A percentile compares a stretch with the other conserved stretches of the same genome.
phyloP scores from a whole-genome alignment of 2,329 filamentous ascomycete genomes.

The Colletotrichum horii region DNA sequence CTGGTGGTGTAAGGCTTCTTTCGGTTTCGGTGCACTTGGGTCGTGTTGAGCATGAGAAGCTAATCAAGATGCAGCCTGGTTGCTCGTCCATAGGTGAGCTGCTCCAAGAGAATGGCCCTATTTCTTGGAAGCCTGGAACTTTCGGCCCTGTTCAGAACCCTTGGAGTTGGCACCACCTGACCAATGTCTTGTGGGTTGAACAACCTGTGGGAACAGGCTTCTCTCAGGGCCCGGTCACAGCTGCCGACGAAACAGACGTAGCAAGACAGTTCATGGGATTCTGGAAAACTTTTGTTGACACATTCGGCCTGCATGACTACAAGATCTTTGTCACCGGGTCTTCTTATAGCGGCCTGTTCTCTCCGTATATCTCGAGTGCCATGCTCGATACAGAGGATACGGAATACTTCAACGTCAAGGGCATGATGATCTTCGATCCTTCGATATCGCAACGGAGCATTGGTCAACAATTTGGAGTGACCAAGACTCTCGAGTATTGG shows the following conservation, averaged over 20 bases:
- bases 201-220: conserved; percentile 74
- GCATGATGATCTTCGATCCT: conserved; percentile 77
- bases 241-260: conserved; percentile 70
- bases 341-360: conserved; percentile 71
- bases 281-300: conserved; percentile 77
- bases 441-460: conserved; percentile 58
- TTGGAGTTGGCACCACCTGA: conserved; percentile 77
- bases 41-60: background rate
- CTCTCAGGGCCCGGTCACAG: conserved; percentile 67
- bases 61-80: conserved; percentile 45
- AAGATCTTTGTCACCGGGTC: conserved; percentile 79
- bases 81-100: conserved; percentile 70
- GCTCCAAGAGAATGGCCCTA: conserved; percentile 78
- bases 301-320: conserved; percentile 67
- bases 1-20: conserved; percentile 48
- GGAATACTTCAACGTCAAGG: conserved; percentile 70
- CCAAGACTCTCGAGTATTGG: conserved; percentile 67
- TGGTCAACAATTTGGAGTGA: conserved; percentile 51
- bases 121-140: conserved; percentile 74
- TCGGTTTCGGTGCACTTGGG: background rate
- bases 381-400: conserved; percentile 73
- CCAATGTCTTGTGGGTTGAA: conserved; percentile 79
- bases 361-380: conserved; percentile 74
- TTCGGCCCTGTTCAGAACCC: conserved; percentile 67
- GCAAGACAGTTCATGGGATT: conserved; percentile 78